A percentile compares a stretch with the other conserved stretches of the same genome.
phyloP scores from a whole-genome alignment of 441 rosid species.

The Syzygium malaccense region DNA sequence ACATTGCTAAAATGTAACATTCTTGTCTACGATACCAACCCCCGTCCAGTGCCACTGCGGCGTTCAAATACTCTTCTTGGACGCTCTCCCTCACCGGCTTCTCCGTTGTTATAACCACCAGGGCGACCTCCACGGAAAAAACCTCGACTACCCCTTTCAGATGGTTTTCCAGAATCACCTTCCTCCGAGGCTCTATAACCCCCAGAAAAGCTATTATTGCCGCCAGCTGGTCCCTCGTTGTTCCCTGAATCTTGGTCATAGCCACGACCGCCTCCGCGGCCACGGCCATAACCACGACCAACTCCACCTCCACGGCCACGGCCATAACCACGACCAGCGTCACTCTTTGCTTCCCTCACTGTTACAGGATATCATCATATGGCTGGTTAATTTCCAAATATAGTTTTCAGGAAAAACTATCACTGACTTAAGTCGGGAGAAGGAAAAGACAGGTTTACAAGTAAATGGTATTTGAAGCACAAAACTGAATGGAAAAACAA shows the following conservation, averaged over 20 bases:
- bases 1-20: background rate
- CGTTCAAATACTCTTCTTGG: slow-evolving; percentile 70
- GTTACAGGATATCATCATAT: background rate
- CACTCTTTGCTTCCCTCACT: slow-evolving; percentile 10
- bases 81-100: slow-evolving; percentile 55
- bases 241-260: slow-evolving; percentile 47
- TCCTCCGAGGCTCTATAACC: slow-evolving; percentile 30
- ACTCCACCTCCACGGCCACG: slow-evolving; percentile 11
- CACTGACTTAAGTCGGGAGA: background rate
- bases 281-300: slow-evolving; percentile 15
- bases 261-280: slow-evolving; percentile 39
- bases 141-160: slow-evolving; percentile 65
- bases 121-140: slow-evolving; percentile 69
- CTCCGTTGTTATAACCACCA: slow-evolving; percentile 58
- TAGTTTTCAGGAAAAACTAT: background rate
- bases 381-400: background rate
- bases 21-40: slow-evolving; percentile 39
- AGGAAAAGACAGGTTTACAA: background rate
- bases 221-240: slow-evolving; percentile 21
- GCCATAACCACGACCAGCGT: background rate
- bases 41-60: slow-evolving; percentile 83
- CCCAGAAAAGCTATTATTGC: slow-evolving; percentile 43
- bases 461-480: background rate
- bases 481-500: background rate
- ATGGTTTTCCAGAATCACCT: slow-evolving; percentile 51